phyloP scores from a whole-genome alignment of 495 filamentous ascomycete genomes.

The Aspergillus diversus region DNA sequence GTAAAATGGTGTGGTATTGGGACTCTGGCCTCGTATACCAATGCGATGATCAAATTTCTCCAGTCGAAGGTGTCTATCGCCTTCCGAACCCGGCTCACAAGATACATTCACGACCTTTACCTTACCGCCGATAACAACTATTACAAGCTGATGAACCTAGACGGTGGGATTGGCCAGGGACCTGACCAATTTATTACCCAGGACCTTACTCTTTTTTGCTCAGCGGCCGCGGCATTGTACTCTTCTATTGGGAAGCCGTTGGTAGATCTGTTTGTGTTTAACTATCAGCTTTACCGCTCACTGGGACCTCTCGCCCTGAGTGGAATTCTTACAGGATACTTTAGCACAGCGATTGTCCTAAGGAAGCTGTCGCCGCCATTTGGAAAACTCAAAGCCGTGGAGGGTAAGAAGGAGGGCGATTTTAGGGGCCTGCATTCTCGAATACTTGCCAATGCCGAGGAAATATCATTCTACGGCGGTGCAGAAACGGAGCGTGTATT shows the following conservation, averaged over 20 bases:
- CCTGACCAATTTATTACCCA: constrained; percentile 98
- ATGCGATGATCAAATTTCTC: constrained; percentile 97
- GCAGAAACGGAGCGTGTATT: constrained; percentile 91
- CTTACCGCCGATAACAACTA: constrained; percentile 92
- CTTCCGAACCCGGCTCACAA: constrained; percentile 92
- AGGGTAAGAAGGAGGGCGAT: constrained; percentile 90
- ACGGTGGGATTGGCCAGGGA: constrained; percentile 88
- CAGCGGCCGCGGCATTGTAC: constrained; percentile 88
- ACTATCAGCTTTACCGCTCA: constrained; percentile 92
- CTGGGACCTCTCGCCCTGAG: constrained; percentile 86
- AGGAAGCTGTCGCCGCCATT: constrained; percentile 90
- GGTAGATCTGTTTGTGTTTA: constrained; percentile 94
- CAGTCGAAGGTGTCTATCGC: constrained; percentile 98
- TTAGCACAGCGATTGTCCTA: constrained; percentile 86
- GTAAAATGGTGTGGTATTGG: constrained; percentile 79
- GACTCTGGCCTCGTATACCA: constrained; percentile 83
- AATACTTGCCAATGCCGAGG: constrained; percentile 95
- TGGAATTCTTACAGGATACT: constrained; percentile 88
- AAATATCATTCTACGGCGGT: constrained; percentile 98
- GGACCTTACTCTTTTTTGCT: constrained; percentile 93
- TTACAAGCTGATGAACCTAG: constrained; percentile 92
- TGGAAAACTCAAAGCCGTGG: constrained; percentile 92
- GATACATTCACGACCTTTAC: constrained; percentile 98
- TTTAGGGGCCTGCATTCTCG: constrained; percentile 89
- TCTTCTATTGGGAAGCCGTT: constrained; percentile 96